phyloP scores from a whole-genome alignment of 495 filamentous ascomycete genomes.

The Penicillium lividum region DNA sequence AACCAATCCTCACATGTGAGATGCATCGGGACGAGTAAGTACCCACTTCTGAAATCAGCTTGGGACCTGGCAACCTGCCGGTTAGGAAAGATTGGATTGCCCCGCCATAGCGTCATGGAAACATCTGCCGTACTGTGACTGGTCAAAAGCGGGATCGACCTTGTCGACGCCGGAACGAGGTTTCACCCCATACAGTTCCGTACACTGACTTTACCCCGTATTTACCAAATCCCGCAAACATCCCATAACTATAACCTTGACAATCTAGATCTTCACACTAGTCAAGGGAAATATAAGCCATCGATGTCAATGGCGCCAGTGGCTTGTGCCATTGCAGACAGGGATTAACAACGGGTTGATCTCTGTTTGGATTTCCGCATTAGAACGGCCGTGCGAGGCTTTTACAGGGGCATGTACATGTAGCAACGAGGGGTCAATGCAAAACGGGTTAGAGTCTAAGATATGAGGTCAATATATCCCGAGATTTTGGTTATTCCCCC shows the following conservation, averaged over 20 bases:
- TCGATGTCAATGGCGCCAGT: constrained; percentile 16
- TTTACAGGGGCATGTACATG: not conserved
- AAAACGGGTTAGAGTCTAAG: not conserved
- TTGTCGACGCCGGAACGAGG: constrained; percentile 5
- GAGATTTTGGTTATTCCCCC: not conserved
- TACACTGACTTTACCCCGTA: constrained; percentile 18
- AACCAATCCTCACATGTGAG: constrained; percentile 14
- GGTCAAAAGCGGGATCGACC: constrained; percentile 3
- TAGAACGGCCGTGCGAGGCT: constrained; percentile 14
- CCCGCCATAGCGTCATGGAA: constrained; percentile 25
- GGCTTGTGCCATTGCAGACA: constrained; percentile 7
- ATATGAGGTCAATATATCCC: not conserved
- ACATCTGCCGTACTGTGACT: constrained; percentile 11
- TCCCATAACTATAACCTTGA: not conserved
- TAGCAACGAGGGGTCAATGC: not conserved
- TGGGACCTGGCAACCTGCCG: not conserved
- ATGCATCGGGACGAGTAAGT: constrained; percentile 13
- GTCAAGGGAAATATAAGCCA: constrained; percentile 8
- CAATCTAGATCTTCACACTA: not conserved
- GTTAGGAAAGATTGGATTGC: no score
- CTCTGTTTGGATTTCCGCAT: constrained; percentile 4
- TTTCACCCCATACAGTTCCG: not conserved
- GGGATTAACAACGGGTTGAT: constrained; percentile 2
- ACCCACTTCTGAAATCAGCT: constrained; percentile 11
- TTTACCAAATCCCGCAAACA: constrained; percentile 2